phyloP scores from a whole-genome alignment of 2,329 filamentous ascomycete species.

The Verticillium dahliae region DNA sequence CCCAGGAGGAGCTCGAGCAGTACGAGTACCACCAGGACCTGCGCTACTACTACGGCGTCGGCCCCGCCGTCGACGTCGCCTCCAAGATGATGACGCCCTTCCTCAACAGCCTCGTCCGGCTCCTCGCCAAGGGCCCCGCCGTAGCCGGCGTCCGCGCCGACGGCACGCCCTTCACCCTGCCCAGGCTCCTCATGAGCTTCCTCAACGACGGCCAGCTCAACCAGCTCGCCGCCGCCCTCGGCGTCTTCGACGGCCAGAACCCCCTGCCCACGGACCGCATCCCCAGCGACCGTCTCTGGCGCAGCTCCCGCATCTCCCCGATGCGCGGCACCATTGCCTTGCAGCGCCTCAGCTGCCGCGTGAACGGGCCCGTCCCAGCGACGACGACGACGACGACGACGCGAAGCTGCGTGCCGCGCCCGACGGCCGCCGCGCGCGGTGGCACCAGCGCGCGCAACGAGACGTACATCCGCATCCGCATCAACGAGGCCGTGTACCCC shows the following conservation, averaged over 20 bases:
- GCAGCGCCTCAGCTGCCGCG: slow-evolving; percentile 51
- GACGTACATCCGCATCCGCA: slow-evolving; percentile 47
- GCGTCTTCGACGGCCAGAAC: slow-evolving; percentile 52
- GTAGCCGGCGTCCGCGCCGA: slow-evolving; percentile 38
- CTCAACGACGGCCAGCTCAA: slow-evolving; percentile 61
- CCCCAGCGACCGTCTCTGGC: slow-evolving; percentile 41
- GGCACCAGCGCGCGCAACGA: slow-evolving; percentile 17
- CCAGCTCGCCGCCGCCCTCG: slow-evolving; percentile 51
- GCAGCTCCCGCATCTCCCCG: slow-evolving; percentile 48
- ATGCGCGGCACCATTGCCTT: slow-evolving; percentile 63
- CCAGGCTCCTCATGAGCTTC: slow-evolving; percentile 54
- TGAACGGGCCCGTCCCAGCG: slow-evolving; percentile 3
- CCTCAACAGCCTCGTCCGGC: slow-evolving; percentile 43
- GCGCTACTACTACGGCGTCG: slow-evolving; percentile 60
- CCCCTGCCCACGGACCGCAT: slow-evolving; percentile 40
- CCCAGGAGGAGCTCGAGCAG: slow-evolving; percentile 51
- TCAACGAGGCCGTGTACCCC: slow-evolving; percentile 59
- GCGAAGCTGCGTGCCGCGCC: slow-evolving; percentile 5
- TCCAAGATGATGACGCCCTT: slow-evolving; percentile 56
- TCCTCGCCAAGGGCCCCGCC: slow-evolving; percentile 46
- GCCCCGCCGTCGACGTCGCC: slow-evolving; percentile 47
- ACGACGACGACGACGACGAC: slow-evolving; percentile 3
- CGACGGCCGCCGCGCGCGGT: slow-evolving; percentile 3
- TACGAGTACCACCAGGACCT: slow-evolving; percentile 66
- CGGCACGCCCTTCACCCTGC: slow-evolving; percentile 40